A percentile compares a stretch with the other conserved stretches of the same genome.
Evolutionary conservation across 352 stramenopile species (phyloP).

Genomic region (Achlya hypogyna): DNA sequence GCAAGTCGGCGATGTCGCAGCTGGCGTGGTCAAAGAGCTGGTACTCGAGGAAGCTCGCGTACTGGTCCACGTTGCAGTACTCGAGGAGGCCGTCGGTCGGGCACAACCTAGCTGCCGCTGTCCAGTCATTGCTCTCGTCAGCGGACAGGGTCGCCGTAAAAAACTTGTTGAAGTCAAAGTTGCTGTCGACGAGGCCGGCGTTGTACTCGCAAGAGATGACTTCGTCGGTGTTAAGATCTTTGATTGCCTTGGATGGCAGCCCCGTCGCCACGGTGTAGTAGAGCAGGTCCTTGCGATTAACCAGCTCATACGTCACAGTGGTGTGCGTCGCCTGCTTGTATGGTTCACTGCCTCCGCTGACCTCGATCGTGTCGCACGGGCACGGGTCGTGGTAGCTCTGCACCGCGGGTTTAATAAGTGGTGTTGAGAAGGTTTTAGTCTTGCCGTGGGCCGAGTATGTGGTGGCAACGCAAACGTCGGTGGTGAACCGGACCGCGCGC

Average conservation of each 20-base stretch:
- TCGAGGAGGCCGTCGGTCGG: conserved; percentile 13
- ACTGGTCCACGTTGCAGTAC: conserved; percentile 16
- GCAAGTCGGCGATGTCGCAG: conserved; percentile 14
- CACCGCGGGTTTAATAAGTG: conserved; percentile 4
- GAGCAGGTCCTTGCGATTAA: background rate
- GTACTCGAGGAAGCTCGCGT: background rate
- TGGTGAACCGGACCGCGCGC: background rate
- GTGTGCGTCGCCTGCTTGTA: background rate
- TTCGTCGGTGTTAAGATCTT: background rate
- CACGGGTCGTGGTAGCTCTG: background rate
- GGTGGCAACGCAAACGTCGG: conserved; percentile 11
- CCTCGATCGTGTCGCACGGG: background rate
- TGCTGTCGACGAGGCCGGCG: background rate
- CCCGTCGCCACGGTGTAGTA: conserved; percentile 9
- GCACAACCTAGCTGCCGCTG: background rate
- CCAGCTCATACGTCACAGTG: conserved; percentile 2
- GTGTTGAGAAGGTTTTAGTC: background rate
- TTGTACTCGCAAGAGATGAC: background rate
- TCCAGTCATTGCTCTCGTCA: background rate
- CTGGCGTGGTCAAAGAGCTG: conserved; percentile 17
- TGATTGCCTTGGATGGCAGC: background rate
- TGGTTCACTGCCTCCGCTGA: background rate
- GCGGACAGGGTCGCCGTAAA: background rate
- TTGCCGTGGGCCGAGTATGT: background rate
- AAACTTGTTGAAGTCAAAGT: background rate